Evolutionary conservation across 768 basidiomycete genomes (phyloP), one percentile per base, ranked within the genome.

Genomic region (Floccularia luteovirens): DNA sequence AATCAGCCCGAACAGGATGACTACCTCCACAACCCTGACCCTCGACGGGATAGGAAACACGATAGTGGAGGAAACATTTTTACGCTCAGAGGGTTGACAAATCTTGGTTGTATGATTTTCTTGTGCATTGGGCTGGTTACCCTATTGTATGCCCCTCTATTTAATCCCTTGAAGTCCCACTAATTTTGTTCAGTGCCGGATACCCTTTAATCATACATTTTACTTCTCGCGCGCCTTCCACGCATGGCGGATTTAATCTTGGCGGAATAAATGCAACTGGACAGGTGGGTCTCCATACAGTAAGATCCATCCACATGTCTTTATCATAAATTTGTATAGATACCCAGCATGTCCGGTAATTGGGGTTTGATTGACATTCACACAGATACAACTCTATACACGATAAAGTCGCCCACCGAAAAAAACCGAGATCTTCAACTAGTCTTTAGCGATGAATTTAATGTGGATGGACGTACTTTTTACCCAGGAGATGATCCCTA

Each of bases 391-490:
- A 57, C 69, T 30, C 72, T 66, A n/a, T 66, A 77, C 55, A 74
- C 75, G 10, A 68, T 67, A 25, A 50, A 58, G 4, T 76, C 78
- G 3, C 79, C 72, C 48, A 50, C 57, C 14, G 69, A 81, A 48
- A 71, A 81, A 17, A 62, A 64, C 7, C 59, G 71, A 38, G 57
- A 71, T 48, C 48, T 80, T 58, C 76, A 80, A 41, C 70, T 94
- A 10, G 79, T 90, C 3, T 92, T 90, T 58, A 88, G 85, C 28
- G 90, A 93, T 58, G 91, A 93, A 58, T 93, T 93, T 61, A 80
- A 93, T 43, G 64, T 63, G 5, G 79, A 83, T 3, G 82, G 84
- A 12, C 76, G 91, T 25, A 75, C 82, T 0, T 92, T 92, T 57
- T 89, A 83, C 57, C 81, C 81, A 36, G 89, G 88, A 41, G 88